Evolutionary conservation across 768 basidiomycete species (phyloP).

Genomic region (Lactifluus echinatus): DNA sequence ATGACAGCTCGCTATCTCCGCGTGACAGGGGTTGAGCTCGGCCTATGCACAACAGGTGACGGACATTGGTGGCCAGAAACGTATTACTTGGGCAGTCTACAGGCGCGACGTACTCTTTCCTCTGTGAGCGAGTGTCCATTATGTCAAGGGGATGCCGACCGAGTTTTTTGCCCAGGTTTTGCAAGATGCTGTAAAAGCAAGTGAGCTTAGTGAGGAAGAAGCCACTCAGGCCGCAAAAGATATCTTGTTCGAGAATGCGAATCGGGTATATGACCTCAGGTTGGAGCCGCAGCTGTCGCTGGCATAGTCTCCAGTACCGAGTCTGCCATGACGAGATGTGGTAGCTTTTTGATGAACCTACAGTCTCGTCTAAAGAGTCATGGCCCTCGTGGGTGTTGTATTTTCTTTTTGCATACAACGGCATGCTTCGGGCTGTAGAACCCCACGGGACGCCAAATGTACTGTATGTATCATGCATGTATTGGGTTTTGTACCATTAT

Average conservation of each 20-base stretch:
- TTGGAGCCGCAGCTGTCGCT: slow-evolving; percentile 28
- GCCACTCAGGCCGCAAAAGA: slow-evolving; percentile 47
- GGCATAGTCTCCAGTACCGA: too few species aligned
- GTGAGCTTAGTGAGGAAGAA: slow-evolving; percentile 46
- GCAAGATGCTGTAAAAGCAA: slow-evolving; percentile 35
- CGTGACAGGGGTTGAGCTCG: not conserved
- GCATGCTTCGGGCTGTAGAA: too few species aligned
- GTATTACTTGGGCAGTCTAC: slow-evolving; percentile 58
- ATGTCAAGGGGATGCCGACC: not conserved
- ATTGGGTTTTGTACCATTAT: too few species aligned
- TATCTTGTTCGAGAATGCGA: slow-evolving; percentile 60
- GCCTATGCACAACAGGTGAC: slow-evolving; percentile 35
- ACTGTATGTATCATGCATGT: too few species aligned
- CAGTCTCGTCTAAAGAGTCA: too few species aligned
- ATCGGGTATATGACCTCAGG: slow-evolving; percentile 50
- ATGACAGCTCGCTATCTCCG: not conserved
- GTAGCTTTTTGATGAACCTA: too few species aligned
- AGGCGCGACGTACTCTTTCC: slow-evolving; percentile 55
- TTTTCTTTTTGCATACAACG: too few species aligned
- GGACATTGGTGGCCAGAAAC: slow-evolving; percentile 73
- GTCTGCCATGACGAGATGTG: too few species aligned
- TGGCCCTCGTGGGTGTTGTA: too few species aligned
- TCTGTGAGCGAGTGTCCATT: slow-evolving; percentile 32
- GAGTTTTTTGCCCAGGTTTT: slow-evolving; percentile 40
- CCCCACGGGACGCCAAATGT: too few species aligned